phyloP scores from a whole-genome alignment of 2,329 filamentous ascomycete species.

The Trichophyton schoenleinii region DNA sequence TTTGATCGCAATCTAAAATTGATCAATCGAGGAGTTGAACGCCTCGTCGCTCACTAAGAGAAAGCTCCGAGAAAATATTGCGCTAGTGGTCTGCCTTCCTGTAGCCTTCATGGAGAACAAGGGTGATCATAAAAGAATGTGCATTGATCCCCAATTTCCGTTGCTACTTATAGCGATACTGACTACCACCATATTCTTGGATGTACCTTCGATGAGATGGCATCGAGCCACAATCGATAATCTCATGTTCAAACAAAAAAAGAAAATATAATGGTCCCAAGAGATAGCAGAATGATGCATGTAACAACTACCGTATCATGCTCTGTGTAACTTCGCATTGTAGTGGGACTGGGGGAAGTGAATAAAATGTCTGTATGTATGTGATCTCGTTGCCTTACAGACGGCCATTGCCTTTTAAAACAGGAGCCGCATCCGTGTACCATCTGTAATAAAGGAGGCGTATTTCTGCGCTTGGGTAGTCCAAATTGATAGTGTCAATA shows the following conservation, averaged over 20 bases:
- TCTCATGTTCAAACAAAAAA: neutral
- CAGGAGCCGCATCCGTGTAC: neutral
- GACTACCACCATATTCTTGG: neutral
- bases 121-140: neutral
- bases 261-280: neutral
- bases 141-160: neutral
- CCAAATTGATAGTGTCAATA: neutral
- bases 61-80: neutral
- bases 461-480: neutral
- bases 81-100: neutral
- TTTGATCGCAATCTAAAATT: neutral
- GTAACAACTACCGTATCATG: neutral
- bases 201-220: neutral
- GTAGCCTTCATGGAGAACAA: neutral
- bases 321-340: neutral
- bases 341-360: neutral
- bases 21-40: neutral
- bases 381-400: neutral
- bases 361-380: neutral
- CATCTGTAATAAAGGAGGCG: neutral
- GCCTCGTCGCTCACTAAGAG: neutral
- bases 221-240: conserved; percentile 2
- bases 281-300: neutral
- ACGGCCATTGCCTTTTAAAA: neutral
- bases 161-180: neutral